These are phyloP conservation scores for Dalbergia cochinchinensis DNA, from an alignment of 306 rosid species.

Conservation along the genomic window DNA sequence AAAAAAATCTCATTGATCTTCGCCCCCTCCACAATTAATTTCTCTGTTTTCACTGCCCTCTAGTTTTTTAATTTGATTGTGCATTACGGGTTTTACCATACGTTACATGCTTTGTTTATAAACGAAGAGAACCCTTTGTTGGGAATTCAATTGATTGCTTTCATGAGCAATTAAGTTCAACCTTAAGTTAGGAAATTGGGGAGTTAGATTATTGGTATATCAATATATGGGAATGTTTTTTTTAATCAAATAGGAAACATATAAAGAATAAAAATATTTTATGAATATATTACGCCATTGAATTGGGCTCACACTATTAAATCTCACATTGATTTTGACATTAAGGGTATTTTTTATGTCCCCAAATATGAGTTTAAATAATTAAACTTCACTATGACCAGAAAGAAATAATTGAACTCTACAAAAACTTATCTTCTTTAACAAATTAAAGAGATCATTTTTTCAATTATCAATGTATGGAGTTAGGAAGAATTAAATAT, in stretches of 20 bases:
- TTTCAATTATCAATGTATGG: not conserved
- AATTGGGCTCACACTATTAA: too few species aligned
- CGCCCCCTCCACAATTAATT: not conserved
- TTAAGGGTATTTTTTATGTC: too few species aligned
- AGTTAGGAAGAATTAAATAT: not conserved
- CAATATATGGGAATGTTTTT: too few species aligned
- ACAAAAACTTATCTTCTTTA: not conserved
- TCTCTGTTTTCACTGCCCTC: not conserved
- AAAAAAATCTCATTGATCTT: not conserved
- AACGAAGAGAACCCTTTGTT: not conserved
- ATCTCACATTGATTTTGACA: too few species aligned
- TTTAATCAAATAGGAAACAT: too few species aligned
- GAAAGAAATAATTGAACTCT: too few species aligned
- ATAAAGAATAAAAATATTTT: too few species aligned
- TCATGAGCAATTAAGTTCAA: conserved; percentile 16
- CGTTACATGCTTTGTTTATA: not conserved
- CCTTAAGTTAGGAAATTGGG: not conserved
- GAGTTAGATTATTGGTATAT: too few species aligned
- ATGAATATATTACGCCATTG: too few species aligned
- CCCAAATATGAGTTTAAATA: too few species aligned
- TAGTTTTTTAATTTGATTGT: not conserved
- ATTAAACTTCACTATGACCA: too few species aligned
- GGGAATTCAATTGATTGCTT: not conserved
- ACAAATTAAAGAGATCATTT: too few species aligned
- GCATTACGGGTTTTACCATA: not conserved